Conservation (phyloP, 768 basidiomycete species). For the Clitopilus passeckerianus region DNA sequence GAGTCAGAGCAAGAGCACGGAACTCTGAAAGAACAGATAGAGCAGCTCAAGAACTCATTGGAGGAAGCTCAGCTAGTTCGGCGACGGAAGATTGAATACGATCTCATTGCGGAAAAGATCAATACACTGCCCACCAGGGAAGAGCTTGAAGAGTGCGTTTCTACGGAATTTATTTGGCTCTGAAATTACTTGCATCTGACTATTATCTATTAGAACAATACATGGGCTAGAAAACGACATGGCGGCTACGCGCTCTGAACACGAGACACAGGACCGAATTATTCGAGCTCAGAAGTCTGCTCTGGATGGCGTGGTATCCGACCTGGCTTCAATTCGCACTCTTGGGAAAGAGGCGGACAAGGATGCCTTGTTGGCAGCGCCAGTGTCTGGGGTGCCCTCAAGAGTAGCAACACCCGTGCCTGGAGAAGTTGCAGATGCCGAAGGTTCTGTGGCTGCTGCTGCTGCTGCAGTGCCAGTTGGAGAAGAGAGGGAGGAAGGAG, state of each 20-base stretch:
- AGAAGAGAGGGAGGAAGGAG: conserved; percentile 31
- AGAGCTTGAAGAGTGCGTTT: conserved; percentile 71
- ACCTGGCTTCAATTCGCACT: conserved; percentile 57
- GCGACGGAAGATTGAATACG: conserved; percentile 81
- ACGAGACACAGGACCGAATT: conserved; percentile 64
- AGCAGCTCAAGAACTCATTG: conserved; percentile 68
- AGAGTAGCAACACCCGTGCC: conserved; percentile 45
- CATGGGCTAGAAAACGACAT: conserved; percentile 72
- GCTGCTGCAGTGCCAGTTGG: conserved; percentile 3
- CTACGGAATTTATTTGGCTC: not conserved
- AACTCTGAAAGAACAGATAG: conserved; percentile 62
- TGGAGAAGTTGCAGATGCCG: conserved; percentile 23
- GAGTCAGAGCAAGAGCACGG: conserved; percentile 60
- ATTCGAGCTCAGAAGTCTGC: conserved; percentile 67
- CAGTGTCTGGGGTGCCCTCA: conserved; percentile 35
- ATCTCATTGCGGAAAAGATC: conserved; percentile 77
- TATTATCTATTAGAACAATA: conserved; percentile 47
- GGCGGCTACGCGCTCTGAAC: conserved; percentile 66
- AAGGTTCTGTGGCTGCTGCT: not conserved
- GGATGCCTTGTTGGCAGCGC: conserved; percentile 23
- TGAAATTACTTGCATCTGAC: too few relatives aligned
- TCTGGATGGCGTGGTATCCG: conserved; percentile 58
- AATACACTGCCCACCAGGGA: conserved; percentile 72
- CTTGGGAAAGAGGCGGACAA: conserved; percentile 55
- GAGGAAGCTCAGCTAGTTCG: conserved; percentile 78